These are phyloP conservation scores for Acanthamoeba healyi DNA, from an alignment of 208 protist species.

Conservation along the genomic window DNA sequence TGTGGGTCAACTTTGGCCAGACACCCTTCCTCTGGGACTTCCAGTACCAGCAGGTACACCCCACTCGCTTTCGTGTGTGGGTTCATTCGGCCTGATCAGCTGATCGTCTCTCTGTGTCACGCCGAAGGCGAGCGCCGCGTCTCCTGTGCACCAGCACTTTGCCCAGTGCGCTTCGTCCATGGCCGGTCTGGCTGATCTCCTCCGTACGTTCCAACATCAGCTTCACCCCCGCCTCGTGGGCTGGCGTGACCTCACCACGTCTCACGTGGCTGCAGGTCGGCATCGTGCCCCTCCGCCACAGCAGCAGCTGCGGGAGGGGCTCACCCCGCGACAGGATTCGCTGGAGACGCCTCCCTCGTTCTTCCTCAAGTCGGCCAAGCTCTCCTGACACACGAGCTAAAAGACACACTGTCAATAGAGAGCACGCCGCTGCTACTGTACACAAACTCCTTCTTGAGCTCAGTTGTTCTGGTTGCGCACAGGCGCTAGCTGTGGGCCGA, in stretches of 20 bases:
- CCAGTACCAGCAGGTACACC: not conserved
- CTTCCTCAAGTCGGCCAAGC: conserved; percentile 46
- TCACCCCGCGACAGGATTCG: not conserved
- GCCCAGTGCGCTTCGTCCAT: not conserved
- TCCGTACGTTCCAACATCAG: not conserved
- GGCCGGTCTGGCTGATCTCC: not conserved
- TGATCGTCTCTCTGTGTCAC: too few relatives aligned
- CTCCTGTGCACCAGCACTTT: not conserved
- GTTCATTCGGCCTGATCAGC: not conserved
- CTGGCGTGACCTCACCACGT: not conserved
- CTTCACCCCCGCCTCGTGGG: not conserved
- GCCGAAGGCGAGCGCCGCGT: too few relatives aligned
- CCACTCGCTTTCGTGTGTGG: not conserved
- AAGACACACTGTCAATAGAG: too few relatives aligned
- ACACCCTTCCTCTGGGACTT: conserved; percentile 68
- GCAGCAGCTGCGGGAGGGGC: not conserved
- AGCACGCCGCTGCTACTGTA: too few relatives aligned
- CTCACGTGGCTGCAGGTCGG: not conserved
- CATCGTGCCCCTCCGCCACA: not conserved
- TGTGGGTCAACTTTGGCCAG: conserved; percentile 66
- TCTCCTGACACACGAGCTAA: not conserved
- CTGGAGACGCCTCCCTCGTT: not conserved
- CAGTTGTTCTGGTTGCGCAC: too few relatives aligned
- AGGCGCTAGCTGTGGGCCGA: too few relatives aligned
- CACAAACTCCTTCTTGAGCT: too few relatives aligned